Evolutionary conservation across 192 early-diverging fungal species (phyloP).

Genomic region (Backusella sp.): DNA sequence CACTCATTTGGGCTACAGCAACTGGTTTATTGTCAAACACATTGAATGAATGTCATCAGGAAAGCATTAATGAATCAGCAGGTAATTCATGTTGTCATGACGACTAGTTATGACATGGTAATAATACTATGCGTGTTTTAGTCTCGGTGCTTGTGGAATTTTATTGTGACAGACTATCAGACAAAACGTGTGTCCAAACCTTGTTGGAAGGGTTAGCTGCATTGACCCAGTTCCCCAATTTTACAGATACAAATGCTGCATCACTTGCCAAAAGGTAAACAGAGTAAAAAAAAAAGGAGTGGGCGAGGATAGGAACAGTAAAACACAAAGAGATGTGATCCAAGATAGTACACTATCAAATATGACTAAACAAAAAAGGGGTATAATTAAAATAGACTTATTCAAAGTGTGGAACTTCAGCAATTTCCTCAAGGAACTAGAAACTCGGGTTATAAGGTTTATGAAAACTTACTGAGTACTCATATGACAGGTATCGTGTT

Average conservation of each 20-base stretch:
- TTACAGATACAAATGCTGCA: slow-evolving; percentile 52
- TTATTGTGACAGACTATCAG: slow-evolving; percentile 71
- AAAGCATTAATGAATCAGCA: slow-evolving; percentile 49
- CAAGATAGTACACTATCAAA: not conserved
- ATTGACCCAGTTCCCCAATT: slow-evolving; percentile 58
- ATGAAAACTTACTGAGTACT: slow-evolving; percentile 65
- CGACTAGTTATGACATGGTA: not conserved
- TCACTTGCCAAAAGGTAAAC: slow-evolving; percentile 51
- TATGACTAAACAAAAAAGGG: not conserved
- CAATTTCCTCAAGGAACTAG: slow-evolving; percentile 86
- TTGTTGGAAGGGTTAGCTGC: slow-evolving; percentile 62
- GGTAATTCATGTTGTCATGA: slow-evolving; percentile 31
- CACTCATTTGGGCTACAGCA: slow-evolving; percentile 35
- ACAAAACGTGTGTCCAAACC: slow-evolving; percentile 67
- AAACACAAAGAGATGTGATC: not conserved
- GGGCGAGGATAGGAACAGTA: not conserved
- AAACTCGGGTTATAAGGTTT: slow-evolving; percentile 66
- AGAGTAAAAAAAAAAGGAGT: not conserved
- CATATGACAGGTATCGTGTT: slow-evolving; percentile 51
- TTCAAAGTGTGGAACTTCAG: slow-evolving; percentile 87
- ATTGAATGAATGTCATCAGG: slow-evolving; percentile 47
- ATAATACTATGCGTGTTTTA: slow-evolving; percentile 14
- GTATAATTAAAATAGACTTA: slow-evolving; percentile 50
- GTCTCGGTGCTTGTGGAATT: slow-evolving; percentile 69
- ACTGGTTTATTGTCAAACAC: slow-evolving; percentile 65